Evolutionary conservation across 2,329 filamentous ascomycete genomes (phyloP).

Genomic region (Zasmidium angulare): DNA sequence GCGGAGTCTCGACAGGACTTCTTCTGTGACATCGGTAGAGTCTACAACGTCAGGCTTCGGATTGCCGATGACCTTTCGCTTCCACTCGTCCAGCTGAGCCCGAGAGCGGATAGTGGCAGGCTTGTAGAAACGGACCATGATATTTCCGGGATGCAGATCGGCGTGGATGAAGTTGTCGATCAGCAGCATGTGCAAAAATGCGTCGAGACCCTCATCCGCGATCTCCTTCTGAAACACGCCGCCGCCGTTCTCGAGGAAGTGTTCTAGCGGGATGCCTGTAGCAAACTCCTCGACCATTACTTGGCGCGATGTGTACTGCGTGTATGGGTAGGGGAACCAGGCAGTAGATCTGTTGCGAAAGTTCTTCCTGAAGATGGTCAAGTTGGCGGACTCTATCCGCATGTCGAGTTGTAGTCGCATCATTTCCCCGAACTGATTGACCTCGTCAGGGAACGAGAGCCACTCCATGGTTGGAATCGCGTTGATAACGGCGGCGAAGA

Average conservation of each 20-base stretch:
- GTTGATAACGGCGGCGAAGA: slow-evolving; percentile 84
- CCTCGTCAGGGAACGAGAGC: slow-evolving; percentile 94
- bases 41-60: slow-evolving; percentile 42
- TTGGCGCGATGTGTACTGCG: slow-evolving; percentile 86
- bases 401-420: slow-evolving; percentile 97
- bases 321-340: slow-evolving; percentile 96
- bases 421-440: slow-evolving; percentile 93
- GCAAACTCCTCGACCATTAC: slow-evolving; percentile 95
- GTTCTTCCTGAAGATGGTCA: slow-evolving; percentile 83
- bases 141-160: slow-evolving; percentile 94
- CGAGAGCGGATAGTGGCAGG: slow-evolving; percentile 67
- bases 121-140: slow-evolving; percentile 98
- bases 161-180: slow-evolving; percentile 98
- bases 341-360: slow-evolving; percentile 87
- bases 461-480: slow-evolving; percentile 91
- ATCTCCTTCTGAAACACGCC: slow-evolving; percentile 93
- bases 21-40: slow-evolving; percentile 77
- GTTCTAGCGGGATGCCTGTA: slow-evolving; percentile 85
- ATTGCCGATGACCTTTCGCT: slow-evolving; percentile 19
- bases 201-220: slow-evolving; percentile 89
- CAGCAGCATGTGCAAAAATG: slow-evolving; percentile 92
- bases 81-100: slow-evolving; percentile 12
- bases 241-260: slow-evolving; percentile 87
- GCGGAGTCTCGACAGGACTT: slow-evolving; percentile 76
- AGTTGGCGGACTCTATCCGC: slow-evolving; percentile 88